Base-by-base conservation (phyloP, 257 asterid genomes). In the Salvia splendens region DNA sequence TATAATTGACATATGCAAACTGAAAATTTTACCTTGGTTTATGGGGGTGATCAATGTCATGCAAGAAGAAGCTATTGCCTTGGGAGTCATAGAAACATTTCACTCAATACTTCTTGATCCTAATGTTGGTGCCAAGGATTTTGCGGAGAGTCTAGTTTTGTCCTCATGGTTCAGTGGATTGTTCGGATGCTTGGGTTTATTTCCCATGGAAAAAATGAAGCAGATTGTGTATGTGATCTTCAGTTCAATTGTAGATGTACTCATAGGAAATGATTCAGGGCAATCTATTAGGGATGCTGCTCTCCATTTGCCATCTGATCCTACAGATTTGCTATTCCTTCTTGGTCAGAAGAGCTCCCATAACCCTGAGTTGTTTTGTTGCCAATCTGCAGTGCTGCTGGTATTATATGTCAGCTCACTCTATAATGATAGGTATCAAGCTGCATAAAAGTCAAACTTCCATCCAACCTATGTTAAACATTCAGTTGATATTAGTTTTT, bases 111-210 rank as follows among this genome's bases (percentile, higher is more conserved):
- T 94, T 79, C 80, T 82, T 70, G 86, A 80, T 73, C 81, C 86
- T 32, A 79, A 64, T 58, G 33, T 3, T 32, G 81, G 82, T 75
- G 75, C 83, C 64, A 86, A 80, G 82, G 74, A 60, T 45, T 81
- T 90, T 58, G 82, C 92, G 3, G 84, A 82, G 65, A 54, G 68
- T 66, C 72, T 93, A 65, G 85, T 85, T 74, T 77, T 89, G 48
- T 84, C 91, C 5, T 90, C 97, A 46, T 94, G 97, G 96, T 94
- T 85, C 84, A 88, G 95, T 76, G 47, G 70, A 65, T 80, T 86
- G 70, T 91, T 79, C 79, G 99, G 95, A 65, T 90, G 95, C 76
- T 79, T 93, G 84, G 99, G 99, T 17, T 75, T 85, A 70, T 93
- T 88, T 75, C 94, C 97, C 50, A 61, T 89, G 0, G 91, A 79